A percentile compares a stretch with the other conserved stretches of the same genome.
These are phyloP conservation scores for Penicillium glabrum DNA, from an alignment of 2,329 filamentous ascomycete genomes.

Conservation along the genomic window DNA sequence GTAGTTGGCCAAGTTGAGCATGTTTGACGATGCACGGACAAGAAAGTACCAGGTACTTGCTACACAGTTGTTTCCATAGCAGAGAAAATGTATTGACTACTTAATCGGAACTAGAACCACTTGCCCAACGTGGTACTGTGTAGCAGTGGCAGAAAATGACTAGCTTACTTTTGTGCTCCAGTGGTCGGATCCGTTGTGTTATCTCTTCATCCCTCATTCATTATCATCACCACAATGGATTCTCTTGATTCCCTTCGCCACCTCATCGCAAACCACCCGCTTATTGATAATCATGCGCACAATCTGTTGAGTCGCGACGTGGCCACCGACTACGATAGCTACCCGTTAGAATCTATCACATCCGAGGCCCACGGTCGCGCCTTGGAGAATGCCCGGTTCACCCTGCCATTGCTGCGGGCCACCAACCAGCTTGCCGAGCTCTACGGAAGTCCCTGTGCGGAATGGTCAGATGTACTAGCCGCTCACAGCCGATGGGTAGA, in stretches of 20 bases:
- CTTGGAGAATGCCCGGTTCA: slow-evolving; percentile 60
- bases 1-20: slow-evolving; percentile 20
- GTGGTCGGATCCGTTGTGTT: neutral
- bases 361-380: slow-evolving; percentile 72
- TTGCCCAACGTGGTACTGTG: neutral
- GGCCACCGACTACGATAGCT: slow-evolving; percentile 33
- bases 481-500: slow-evolving; percentile 50
- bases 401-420: slow-evolving; percentile 69
- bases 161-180: neutral
- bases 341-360: slow-evolving; percentile 62
- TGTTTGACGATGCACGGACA: slow-evolving; percentile 14
- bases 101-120: neutral
- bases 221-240: slow-evolving; percentile 21
- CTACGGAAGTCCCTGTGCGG: slow-evolving; percentile 60
- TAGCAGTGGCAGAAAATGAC: neutral
- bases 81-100: neutral
- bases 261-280: slow-evolving; percentile 40
- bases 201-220: neutral
- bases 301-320: slow-evolving; percentile 40
- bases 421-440: slow-evolving; percentile 66
- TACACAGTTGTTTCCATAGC: neutral
- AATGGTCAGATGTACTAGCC: slow-evolving; percentile 59
- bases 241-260: slow-evolving; percentile 32
- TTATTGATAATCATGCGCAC: slow-evolving; percentile 52
- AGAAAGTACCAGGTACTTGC: neutral